Conservation (phyloP, 2,329 filamentous ascomycete species). For the Fusarium nanum region DNA sequence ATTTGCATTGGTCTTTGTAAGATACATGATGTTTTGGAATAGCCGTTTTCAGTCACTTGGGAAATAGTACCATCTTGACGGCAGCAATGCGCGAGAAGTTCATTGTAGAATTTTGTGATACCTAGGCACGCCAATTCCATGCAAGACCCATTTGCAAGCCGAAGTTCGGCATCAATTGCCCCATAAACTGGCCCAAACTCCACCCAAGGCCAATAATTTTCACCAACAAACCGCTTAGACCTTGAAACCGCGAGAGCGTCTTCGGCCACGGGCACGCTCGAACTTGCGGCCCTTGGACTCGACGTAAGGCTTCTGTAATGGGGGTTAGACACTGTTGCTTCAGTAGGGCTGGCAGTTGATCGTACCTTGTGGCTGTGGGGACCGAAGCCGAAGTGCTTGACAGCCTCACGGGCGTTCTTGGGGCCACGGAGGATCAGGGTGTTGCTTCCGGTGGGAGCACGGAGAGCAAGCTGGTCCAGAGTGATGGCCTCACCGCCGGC, state of each 20-base stretch:
- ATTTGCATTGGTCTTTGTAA: not conserved
- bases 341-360: conserved; percentile 3
- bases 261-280: conserved; percentile 98
- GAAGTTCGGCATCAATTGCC: conserved; percentile 48
- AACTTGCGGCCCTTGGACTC: conserved; percentile 99
- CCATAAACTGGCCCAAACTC: conserved; percentile 46
- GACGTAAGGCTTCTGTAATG: conserved; percentile 87
- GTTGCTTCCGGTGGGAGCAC: conserved; percentile 95
- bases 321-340: conserved; percentile 48
- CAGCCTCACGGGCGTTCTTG: conserved; percentile 97
- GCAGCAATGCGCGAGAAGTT: conserved; percentile 47
- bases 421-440: conserved; percentile 96
- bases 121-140: conserved; percentile 62
- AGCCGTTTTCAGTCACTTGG: not conserved
- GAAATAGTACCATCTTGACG: conserved; percentile 40
- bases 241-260: conserved; percentile 99
- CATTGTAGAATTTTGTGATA: conserved; percentile 56
- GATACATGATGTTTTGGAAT: not conserved
- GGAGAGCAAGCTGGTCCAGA: conserved; percentile 95
- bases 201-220: conserved; percentile 45
- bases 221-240: conserved; percentile 74
- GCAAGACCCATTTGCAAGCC: conserved; percentile 53
- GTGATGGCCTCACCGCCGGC: conserved; percentile 96
- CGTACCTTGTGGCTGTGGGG: conserved; percentile 96
- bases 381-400: conserved; percentile 99